Evolutionary conservation across 768 basidiomycete species (phyloP).

Genomic region (Trametes elegans): DNA sequence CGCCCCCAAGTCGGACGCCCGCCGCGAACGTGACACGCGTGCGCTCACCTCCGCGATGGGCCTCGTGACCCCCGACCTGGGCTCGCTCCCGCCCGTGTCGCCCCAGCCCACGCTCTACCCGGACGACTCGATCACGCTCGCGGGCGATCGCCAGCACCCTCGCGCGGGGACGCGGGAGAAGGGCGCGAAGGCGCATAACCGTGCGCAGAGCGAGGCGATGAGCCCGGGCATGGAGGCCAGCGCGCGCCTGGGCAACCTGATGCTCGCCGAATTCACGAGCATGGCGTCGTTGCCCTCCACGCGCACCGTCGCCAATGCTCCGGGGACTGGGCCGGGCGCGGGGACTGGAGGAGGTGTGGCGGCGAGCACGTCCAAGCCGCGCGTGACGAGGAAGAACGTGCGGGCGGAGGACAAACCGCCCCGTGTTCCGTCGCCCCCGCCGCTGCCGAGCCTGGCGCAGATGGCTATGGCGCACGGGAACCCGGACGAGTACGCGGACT

Average conservation of each 20-base stretch:
- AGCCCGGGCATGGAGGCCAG: slow-evolving; percentile 40
- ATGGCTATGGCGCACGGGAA: slow-evolving; percentile 70
- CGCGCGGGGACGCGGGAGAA: slow-evolving; percentile 11
- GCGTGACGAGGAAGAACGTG: slow-evolving; percentile 11
- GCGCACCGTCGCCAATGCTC: slow-evolving; percentile 34
- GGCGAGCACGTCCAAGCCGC: slow-evolving; percentile 11
- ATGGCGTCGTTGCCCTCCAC: slow-evolving; percentile 32
- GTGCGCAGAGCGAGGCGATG: slow-evolving; percentile 34
- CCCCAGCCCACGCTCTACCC: slow-evolving; percentile 67
- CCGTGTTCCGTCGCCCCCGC: slow-evolving; percentile 76
- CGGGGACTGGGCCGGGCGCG: slow-evolving; percentile 21
- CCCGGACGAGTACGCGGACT: slow-evolving; percentile 60
- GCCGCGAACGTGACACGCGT: slow-evolving; percentile 39
- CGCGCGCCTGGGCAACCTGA: slow-evolving; percentile 53
- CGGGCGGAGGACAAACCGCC: slow-evolving; percentile 61
- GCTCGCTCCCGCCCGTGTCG: slow-evolving; percentile 35
- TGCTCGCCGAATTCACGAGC: slow-evolving; percentile 55
- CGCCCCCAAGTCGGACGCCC: slow-evolving; percentile 43
- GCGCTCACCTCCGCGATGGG: slow-evolving; percentile 41
- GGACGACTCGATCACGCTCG: slow-evolving; percentile 68
- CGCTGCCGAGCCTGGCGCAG: slow-evolving; percentile 70
- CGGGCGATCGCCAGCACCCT: slow-evolving; percentile 35
- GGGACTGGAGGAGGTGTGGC: too few species aligned
- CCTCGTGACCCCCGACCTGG: slow-evolving; percentile 23
- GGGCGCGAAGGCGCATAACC: slow-evolving; percentile 18